Base-by-base conservation (phyloP, 306 rosid genomes). In the Cucumis cinereus region DNA sequence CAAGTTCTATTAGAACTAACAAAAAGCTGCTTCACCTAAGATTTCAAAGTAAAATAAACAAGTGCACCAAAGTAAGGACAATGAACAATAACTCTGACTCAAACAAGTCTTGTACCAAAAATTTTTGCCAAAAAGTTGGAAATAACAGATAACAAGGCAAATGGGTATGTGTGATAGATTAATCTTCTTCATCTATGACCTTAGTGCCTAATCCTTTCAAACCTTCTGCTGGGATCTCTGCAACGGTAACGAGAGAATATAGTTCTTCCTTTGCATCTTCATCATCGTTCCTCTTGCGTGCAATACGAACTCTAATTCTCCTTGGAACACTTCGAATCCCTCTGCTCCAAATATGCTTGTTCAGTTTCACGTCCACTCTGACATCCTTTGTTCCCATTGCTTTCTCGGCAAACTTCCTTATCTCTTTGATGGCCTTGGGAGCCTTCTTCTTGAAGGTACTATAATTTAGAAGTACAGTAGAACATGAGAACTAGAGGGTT, bases 201-300 rank as follows among this genome's bases (percentile, higher is more conserved):
- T 90, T 91, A 22, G 98, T 93, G 38, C 92, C 92, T 89, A 93
- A 79, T 0, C 96, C 98, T 75, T 83, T 87, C 77, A 91, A 81
- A 79, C 96, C 98, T 15, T 93, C 98, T 10, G 88, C 80, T 4
- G 98, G 96, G 78, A 87, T 81, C 74, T 93, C 98, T 23, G 96
- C 89, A 11, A 93, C 97, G 0, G 98, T 93, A 4, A 93, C 97
- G 20, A 93, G 96, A 6, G 98, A 93, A 83, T 81, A 93, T 1
- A 93, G 85, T 81, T 93, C 98, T 80, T 93, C 98, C 92, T 91
- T 93, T 8, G 98, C 98, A 84, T 93, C 98, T 77, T 93, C 98
- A 20, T 93, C 98, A 1, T 93, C 97, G 1, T 93, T 93, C 76
- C 98, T 90, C 94, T 91, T 91, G 77, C 98, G 96, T n/a, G 97